These are phyloP conservation scores for Microthyrium microscopicum DNA, from an alignment of 2,329 filamentous ascomycete species.

Conservation along the genomic window DNA sequence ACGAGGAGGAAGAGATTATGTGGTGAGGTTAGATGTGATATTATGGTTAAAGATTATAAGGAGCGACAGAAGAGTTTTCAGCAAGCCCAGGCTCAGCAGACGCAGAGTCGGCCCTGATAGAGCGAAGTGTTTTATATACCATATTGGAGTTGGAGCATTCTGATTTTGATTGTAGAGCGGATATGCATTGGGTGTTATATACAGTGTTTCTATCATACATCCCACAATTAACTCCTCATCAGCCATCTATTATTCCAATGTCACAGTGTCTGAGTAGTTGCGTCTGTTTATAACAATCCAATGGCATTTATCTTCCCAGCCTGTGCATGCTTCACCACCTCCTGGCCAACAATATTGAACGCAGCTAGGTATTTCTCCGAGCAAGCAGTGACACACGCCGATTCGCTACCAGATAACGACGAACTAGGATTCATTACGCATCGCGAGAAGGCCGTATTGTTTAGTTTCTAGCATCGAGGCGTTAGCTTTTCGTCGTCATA, in stretches of 20 bases:
- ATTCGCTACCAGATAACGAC: slow-evolving; percentile 32
- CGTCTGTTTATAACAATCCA: too few relatives aligned
- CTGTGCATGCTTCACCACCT: slow-evolving; percentile 27
- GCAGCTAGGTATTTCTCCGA: slow-evolving; percentile 40
- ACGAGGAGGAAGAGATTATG: slow-evolving; percentile 66
- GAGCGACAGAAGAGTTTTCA: slow-evolving; percentile 35
- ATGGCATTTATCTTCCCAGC: too few relatives aligned
- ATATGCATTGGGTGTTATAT: too few relatives aligned
- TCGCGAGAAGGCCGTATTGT: slow-evolving; percentile 39
- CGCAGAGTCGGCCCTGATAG: too few relatives aligned
- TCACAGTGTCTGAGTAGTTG: too few relatives aligned
- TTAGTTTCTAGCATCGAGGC: slow-evolving; percentile 30
- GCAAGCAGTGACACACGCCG: slow-evolving; percentile 32
- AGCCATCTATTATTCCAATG: too few relatives aligned
- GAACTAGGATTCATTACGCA: slow-evolving; percentile 35
- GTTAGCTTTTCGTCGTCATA: background rate
- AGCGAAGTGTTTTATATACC: too few relatives aligned
- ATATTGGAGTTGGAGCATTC: too few relatives aligned
- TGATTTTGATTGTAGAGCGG: too few relatives aligned
- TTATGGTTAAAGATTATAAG: slow-evolving; percentile 68
- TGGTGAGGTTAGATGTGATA: slow-evolving; percentile 65
- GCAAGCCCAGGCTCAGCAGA: too few relatives aligned
- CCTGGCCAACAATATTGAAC: slow-evolving; percentile 34
- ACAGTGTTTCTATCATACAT: too few relatives aligned
- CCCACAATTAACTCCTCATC: too few relatives aligned